phyloP scores from a whole-genome alignment of 257 asterid species.

The Mitragyna speciosa region DNA sequence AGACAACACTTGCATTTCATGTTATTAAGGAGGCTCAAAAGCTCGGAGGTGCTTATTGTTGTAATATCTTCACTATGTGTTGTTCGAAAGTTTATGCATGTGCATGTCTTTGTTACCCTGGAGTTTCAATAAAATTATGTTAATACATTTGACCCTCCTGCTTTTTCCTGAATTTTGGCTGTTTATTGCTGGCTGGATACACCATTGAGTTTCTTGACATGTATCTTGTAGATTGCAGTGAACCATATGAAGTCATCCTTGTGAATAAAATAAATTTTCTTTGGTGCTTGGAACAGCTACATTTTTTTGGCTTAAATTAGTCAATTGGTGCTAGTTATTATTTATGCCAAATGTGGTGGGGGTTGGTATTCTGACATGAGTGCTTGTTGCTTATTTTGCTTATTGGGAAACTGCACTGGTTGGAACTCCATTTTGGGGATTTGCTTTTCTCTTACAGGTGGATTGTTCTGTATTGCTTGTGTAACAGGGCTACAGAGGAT shows the following conservation, averaged over 20 bases:
- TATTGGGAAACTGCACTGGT: background rate
- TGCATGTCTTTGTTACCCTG: background rate
- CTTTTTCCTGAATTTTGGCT: background rate
- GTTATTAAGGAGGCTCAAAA: conserved; percentile 91
- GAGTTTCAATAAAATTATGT: background rate
- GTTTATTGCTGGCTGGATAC: background rate
- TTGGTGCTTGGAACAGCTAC: background rate
- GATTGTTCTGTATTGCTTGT: background rate
- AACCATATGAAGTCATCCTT: background rate
- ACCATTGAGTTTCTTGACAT: background rate
- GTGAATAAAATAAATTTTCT: background rate
- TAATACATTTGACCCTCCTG: background rate
- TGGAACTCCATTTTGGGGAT: background rate
- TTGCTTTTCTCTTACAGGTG: background rate
- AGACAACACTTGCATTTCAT: conserved; percentile 95
- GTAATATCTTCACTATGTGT: background rate
- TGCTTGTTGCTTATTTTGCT: background rate
- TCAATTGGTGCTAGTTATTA: background rate
- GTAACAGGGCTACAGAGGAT: background rate
- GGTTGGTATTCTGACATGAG: background rate
- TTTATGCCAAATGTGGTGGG: background rate
- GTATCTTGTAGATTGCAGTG: background rate
- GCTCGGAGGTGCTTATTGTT: conserved; percentile 70
- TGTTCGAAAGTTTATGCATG: background rate
- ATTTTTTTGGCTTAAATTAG: background rate